Evolutionary conservation across 208 protist genomes (phyloP), one percentile per base, ranked within the genome.

Genomic region (Trypanosoma caninum): DNA sequence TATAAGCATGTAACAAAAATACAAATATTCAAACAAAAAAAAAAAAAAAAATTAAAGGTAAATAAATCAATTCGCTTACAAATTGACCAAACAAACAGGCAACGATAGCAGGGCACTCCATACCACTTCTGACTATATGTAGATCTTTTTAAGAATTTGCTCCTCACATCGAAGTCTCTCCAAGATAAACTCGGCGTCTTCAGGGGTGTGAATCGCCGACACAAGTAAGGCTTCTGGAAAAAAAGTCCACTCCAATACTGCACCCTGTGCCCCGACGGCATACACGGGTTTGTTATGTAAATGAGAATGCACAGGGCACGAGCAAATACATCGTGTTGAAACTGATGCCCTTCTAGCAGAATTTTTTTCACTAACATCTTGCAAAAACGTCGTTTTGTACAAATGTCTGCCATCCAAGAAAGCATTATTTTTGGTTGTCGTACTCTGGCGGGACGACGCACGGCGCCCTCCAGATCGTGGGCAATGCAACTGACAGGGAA

Each of bases 111-210:
- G n/a, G n/a, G n/a, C n/a, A n/a, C n/a, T n/a, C n/a, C n/a, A n/a
- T n/a, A n/a, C n/a, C n/a, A n/a, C 7, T 47, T 3, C 30, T 5
- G 23, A 34, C n/a, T 13, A 34, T 22, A 45, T 45, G 23, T 47
- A 47, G 16, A 14, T 37, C 3, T 35, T 64, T 31, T 27, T 28
- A 5, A 72, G 46, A 2, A 57, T 48, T 0, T 52, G 42, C 41
- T 61, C 65, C 35, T 80, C 74, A 28, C 65, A 47, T 20, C 51
- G 67, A 37, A 80, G 35, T 37, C 59, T 41, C 30, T 42, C 35
- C 14, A 76, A 44, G 9, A 76, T 27, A 20, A 53, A 54, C 23
- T 72, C 74, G 10, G 74, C 74, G 51, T 76, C 69, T 8, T 69
- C 44, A 31, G 63, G 45, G 38, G 69, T 64, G 28, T 59, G 52